Evolutionary conservation across 2,329 filamentous ascomycete species (phyloP).

Genomic region (Pyrenophora tritici-repentis): DNA sequence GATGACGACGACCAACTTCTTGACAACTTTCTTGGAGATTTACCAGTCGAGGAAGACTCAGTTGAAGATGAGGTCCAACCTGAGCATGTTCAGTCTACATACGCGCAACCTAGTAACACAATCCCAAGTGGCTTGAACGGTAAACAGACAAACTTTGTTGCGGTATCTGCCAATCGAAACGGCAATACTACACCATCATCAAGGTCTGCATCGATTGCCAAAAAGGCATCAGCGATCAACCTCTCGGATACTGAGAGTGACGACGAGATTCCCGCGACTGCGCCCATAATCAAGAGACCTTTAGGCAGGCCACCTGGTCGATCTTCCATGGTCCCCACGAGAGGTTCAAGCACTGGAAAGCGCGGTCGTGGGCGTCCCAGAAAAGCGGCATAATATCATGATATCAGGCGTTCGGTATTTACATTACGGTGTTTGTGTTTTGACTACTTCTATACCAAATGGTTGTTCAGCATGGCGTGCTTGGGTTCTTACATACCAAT

Average conservation of each 20-base stretch:
- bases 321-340: slow-evolving; percentile 28
- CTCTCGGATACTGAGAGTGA: slow-evolving; percentile 39
- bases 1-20: slow-evolving; percentile 31
- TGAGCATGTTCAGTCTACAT: slow-evolving; percentile 11
- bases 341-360: slow-evolving; percentile 28
- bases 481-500: background rate
- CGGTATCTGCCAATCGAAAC: slow-evolving; percentile 27
- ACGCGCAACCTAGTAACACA: slow-evolving; percentile 32
- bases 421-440: background rate
- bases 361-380: slow-evolving; percentile 33
- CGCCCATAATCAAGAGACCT: slow-evolving; percentile 26
- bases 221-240: slow-evolving; percentile 23
- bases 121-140: slow-evolving; percentile 37
- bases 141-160: slow-evolving; percentile 46
- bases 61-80: slow-evolving; percentile 11
- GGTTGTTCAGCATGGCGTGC: background rate
- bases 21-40: slow-evolving; percentile 34
- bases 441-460: background rate
- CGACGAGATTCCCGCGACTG: slow-evolving; percentile 41
- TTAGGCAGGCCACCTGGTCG: slow-evolving; percentile 26
- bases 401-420: background rate
- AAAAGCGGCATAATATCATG: slow-evolving; percentile 20
- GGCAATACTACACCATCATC: slow-evolving; percentile 16
- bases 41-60: slow-evolving; percentile 24
- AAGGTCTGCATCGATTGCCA: slow-evolving; percentile 27